A percentile compares a stretch with the other conserved stretches of the same genome.
phyloP scores from a whole-genome alignment of 164 flowering plant genomes.

The Chloranthus sessilifolius region DNA sequence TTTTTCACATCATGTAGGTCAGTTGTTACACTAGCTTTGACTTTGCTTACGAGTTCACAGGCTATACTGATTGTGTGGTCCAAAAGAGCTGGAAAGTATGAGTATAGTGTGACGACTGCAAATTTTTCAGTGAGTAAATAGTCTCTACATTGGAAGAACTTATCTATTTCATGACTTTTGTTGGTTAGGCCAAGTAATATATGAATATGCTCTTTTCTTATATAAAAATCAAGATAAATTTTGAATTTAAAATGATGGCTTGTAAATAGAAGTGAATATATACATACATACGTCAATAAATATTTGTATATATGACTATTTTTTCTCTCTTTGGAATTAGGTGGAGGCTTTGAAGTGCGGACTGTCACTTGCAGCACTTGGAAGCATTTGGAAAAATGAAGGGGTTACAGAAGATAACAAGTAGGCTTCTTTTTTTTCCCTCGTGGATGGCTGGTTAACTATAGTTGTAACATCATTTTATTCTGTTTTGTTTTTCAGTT shows the following conservation, averaged over 20 bases:
- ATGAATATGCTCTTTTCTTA: too few relatives aligned
- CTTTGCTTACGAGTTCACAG: conserved; percentile 93
- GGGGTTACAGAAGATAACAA: conserved; percentile 94
- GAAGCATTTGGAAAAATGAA: conserved; percentile 68
- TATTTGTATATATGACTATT: neutral
- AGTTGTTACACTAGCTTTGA: conserved; percentile 71
- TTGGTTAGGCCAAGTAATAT: too few relatives aligned
- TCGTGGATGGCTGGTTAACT: neutral
- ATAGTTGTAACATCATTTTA: neutral
- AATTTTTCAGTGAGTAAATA: conserved; percentile 70
- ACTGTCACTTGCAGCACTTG: conserved; percentile 69
- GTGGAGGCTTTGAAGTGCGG: conserved; percentile 91
- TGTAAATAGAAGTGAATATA: neutral
- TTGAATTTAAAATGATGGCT: neutral
- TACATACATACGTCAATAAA: neutral
- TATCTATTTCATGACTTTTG: neutral
- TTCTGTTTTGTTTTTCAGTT: neutral
- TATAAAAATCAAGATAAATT: neutral
- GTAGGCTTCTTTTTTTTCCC: conserved; percentile 19
- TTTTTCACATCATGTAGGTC: conserved; percentile 49
- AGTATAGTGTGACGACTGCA: conserved; percentile 96
- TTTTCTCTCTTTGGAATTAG: conserved; percentile 28
- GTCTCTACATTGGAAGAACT: neutral
- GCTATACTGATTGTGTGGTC: conserved; percentile 98
- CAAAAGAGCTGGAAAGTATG: conserved; percentile 96